A percentile compares a stretch with the other conserved stretches of the same genome.
These are phyloP conservation scores for Nepenthes gracilis DNA, from an alignment of 148 eudicot species.

Conservation along the genomic window DNA sequence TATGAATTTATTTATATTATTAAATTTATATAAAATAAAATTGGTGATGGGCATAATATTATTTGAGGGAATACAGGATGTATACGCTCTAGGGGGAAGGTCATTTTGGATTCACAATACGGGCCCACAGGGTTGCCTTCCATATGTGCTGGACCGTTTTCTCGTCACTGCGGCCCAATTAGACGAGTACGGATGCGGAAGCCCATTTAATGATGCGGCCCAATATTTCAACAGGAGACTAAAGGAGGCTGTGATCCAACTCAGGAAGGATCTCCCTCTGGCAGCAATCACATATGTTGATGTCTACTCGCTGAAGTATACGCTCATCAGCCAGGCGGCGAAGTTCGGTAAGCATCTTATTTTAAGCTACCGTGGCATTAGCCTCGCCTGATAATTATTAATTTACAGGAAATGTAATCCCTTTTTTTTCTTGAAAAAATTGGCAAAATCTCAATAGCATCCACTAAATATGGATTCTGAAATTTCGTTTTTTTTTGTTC, in stretches of 20 bases:
- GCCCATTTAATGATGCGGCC: conserved; percentile 23
- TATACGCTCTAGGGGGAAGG: conserved; percentile 28
- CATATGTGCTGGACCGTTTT: conserved; percentile 15
- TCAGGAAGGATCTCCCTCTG: conserved; percentile 25
- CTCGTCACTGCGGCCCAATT: conserved; percentile 11
- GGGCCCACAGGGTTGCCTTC: conserved; percentile 35
- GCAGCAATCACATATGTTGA: conserved; percentile 36
- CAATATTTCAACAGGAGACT: conserved; percentile 23
- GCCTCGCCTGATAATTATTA: not conserved
- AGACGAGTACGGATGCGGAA: conserved; percentile 27
- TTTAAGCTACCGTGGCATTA: not conserved
- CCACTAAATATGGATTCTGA: no score
- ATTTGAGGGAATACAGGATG: not conserved
- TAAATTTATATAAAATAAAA: no score
- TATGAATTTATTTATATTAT: not conserved
- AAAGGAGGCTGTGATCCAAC: conserved; percentile 18
- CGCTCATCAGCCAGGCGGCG: conserved; percentile 25
- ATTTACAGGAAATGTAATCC: no score
- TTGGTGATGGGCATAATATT: no score
- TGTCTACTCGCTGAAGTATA: conserved; percentile 25
- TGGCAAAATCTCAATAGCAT: no score
- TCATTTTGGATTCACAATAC: conserved; percentile 43
- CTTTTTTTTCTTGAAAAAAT: no score
- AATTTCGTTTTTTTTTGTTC: no score
- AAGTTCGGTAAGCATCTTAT: conserved; percentile 16